Evolutionary conservation across 1,284 basidiomycete species (phyloP).

Genomic region (Psilocybe mexicana): DNA sequence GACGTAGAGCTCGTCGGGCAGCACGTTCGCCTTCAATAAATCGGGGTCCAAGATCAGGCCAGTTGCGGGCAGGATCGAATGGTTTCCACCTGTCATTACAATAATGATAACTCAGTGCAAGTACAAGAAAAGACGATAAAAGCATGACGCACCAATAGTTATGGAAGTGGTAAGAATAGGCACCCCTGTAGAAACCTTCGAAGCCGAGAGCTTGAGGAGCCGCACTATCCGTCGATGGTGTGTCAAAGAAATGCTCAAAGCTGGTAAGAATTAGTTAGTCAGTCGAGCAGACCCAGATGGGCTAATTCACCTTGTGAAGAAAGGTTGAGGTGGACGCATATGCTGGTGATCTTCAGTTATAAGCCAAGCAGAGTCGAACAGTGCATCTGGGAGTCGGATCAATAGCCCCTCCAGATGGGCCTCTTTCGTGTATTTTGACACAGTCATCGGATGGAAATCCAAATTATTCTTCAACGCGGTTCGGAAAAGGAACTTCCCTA

Average conservation of each 20-base stretch:
- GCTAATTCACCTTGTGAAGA: constrained; percentile 67
- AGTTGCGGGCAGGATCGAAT: constrained; percentile 87
- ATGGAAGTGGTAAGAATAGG: constrained; percentile 87
- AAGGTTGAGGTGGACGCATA: constrained; percentile 82
- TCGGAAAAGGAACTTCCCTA: constrained; percentile 82
- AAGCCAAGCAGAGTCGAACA: constrained; percentile 88
- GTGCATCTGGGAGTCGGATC: constrained; percentile 77
- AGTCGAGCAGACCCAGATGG: constrained; percentile 9
- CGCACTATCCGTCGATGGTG: constrained; percentile 65
- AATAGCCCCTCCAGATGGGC: constrained; percentile 73
- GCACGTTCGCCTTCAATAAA: constrained; percentile 75
- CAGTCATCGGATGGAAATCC: constrained; percentile 88
- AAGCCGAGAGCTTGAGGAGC: constrained; percentile 78
- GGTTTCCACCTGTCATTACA: constrained; percentile 79
- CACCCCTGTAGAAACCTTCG: constrained; percentile 85
- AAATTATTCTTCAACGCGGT: constrained; percentile 83
- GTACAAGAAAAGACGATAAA: background rate
- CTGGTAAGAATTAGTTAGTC: constrained; percentile 35
- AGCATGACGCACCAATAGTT: constrained; percentile 66
- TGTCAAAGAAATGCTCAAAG: constrained; percentile 81
- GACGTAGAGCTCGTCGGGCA: constrained; percentile 42
- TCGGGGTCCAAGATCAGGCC: constrained; percentile 83
- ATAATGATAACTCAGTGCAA: constrained; percentile 7
- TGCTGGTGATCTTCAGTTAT: constrained; percentile 82
- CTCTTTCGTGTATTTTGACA: constrained; percentile 79